Evolutionary conservation across 371 early-diverging fungal genomes (phyloP).

Genomic region (Actinomortierella wolfii): DNA sequence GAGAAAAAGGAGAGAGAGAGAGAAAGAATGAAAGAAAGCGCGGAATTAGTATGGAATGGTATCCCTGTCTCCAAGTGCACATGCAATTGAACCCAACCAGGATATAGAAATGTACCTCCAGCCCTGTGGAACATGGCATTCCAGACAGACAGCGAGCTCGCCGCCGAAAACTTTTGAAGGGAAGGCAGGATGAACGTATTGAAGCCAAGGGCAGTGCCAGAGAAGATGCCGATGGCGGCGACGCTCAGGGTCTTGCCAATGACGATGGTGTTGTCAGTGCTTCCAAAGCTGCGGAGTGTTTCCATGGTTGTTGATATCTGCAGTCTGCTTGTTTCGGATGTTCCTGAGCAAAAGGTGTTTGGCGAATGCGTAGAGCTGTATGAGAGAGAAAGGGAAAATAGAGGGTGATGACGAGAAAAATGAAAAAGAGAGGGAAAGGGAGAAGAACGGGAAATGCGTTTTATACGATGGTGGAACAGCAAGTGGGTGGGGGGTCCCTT

Average conservation of each 20-base stretch:
- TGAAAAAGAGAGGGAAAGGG: not conserved
- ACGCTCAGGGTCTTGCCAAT: conserved; percentile 36
- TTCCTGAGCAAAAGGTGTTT: not conserved
- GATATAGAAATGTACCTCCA: conserved; percentile 10
- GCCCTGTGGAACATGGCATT: conserved; percentile 12
- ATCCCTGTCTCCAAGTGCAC: too few species aligned
- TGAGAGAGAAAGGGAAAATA: not conserved
- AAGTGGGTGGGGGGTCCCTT: too few species aligned
- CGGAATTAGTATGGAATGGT: too few species aligned
- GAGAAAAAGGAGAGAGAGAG: not conserved
- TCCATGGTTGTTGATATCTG: not conserved
- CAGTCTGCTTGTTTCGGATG: not conserved
- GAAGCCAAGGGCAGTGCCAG: conserved; percentile 36
- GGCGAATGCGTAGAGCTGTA: conserved; percentile 26
- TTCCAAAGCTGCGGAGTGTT: not conserved
- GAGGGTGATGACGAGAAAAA: not conserved
- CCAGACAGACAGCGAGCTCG: conserved; percentile 39
- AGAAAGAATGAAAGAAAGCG: not conserved
- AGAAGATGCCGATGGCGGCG: conserved; percentile 34
- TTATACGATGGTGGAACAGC: too few species aligned
- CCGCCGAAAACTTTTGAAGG: conserved; percentile 39
- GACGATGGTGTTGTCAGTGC: conserved; percentile 27
- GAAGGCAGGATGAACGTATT: conserved; percentile 38
- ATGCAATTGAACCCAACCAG: too few species aligned
- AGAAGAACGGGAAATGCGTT: conserved; percentile 3